These are phyloP conservation scores for Sporothrix brunneoviolacea DNA, from an alignment of 2,329 filamentous ascomycete genomes.

Conservation along the genomic window DNA sequence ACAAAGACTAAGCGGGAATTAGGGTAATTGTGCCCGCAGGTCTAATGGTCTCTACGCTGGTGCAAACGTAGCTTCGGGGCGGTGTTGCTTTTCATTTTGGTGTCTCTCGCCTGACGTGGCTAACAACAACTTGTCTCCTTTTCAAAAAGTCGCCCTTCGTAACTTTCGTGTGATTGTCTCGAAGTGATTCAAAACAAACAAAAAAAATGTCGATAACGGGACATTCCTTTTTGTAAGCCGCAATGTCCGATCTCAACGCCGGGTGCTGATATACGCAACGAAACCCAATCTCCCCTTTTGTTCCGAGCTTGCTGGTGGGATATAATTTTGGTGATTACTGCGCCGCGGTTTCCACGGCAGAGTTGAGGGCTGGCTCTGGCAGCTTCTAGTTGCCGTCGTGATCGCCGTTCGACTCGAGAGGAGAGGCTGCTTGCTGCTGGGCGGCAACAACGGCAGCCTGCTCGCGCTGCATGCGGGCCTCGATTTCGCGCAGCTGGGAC, in stretches of 20 bases:
- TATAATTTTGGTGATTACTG: constrained; percentile 2
- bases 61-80: no score
- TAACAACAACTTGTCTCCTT: background rate
- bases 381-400: constrained; percentile 42
- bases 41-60: no score
- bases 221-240: constrained; percentile 25
- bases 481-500: constrained; percentile 97
- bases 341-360: constrained; percentile 12
- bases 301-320: background rate
- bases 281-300: constrained; percentile 12
- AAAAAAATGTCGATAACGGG: constrained; percentile 31
- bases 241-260: constrained; percentile 37
- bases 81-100: no score
- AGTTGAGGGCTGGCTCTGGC: constrained; percentile 5
- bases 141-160: constrained; percentile 8
- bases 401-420: constrained; percentile 49
- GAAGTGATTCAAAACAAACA: background rate
- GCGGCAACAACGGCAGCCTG: constrained; percentile 50
- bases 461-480: constrained; percentile 94
- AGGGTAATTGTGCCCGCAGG: background rate
- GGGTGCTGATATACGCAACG: constrained; percentile 23
- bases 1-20: constrained; percentile 6
- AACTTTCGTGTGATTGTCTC: constrained; percentile 4
- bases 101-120: no score
- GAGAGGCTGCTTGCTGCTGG: constrained; percentile 22